Conservation (phyloP, 1,284 basidiomycete species). For the Caloboletus firmus region DNA sequence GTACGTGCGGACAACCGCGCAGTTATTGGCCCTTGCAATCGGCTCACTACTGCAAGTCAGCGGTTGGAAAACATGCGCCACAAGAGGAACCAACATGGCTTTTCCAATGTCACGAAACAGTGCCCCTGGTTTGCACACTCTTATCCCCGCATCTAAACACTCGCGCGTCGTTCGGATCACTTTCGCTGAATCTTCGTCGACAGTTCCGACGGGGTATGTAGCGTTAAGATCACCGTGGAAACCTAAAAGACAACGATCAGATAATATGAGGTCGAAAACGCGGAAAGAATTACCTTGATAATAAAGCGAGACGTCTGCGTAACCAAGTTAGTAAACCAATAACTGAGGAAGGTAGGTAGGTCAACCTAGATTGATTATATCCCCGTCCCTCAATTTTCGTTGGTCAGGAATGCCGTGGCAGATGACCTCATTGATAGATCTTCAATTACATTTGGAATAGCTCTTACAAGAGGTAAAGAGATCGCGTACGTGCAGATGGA, state of each 20-base stretch:
- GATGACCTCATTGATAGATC: slow-evolving; percentile 93
- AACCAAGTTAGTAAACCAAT: slow-evolving; percentile 13
- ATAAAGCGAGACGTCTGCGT: slow-evolving; percentile 61
- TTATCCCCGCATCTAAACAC: slow-evolving; percentile 85
- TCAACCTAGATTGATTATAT: slow-evolving; percentile 89
- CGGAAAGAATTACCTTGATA: slow-evolving; percentile 54
- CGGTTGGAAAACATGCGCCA: slow-evolving; percentile 1
- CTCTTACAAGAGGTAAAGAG: slow-evolving; percentile 1
- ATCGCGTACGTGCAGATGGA: slow-evolving; percentile 87
- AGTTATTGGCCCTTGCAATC: slow-evolving; percentile 75
- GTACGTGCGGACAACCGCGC: slow-evolving; percentile 84
- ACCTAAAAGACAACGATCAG: slow-evolving; percentile 43
- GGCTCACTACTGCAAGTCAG: slow-evolving; percentile 60
- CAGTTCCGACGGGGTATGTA: slow-evolving; percentile 85
- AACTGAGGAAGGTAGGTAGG: slow-evolving; percentile 1
- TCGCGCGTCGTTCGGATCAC: slow-evolving; percentile 81
- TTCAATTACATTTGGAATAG: slow-evolving; percentile 31
- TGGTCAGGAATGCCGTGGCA: slow-evolving; percentile 97
- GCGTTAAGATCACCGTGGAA: slow-evolving; percentile 92
- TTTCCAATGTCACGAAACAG: slow-evolving; percentile 84
- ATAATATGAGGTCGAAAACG: not conserved
- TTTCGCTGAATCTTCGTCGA: slow-evolving; percentile 79
- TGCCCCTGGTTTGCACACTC: slow-evolving; percentile 86
- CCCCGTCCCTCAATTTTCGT: slow-evolving; percentile 82
- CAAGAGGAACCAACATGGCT: slow-evolving; percentile 58